A percentile compares a stretch with the other conserved stretches of the same genome.
Conservation (phyloP, 2,329 filamentous ascomycete species). For the Aspergillus brasiliensis region DNA sequence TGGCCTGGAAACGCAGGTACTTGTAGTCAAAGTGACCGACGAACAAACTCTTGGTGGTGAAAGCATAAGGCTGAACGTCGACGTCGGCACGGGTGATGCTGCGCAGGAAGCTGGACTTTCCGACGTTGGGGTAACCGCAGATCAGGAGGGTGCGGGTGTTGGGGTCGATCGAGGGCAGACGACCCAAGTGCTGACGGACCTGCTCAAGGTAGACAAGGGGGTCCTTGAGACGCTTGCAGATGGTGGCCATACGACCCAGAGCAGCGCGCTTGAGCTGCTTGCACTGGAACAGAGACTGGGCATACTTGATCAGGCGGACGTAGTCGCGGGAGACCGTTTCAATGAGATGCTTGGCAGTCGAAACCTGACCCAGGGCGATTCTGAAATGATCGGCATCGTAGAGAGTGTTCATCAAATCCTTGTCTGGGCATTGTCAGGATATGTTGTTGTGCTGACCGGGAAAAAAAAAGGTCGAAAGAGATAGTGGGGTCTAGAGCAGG, state of each 20-base stretch:
- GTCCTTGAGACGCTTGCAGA: constrained; percentile 92
- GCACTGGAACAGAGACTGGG: constrained; percentile 95
- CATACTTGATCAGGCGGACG: constrained; percentile 93
- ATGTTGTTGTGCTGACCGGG: neutral
- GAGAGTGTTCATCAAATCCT: constrained; percentile 91
- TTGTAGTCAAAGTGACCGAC: constrained; percentile 99
- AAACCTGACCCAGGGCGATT: constrained; percentile 93
- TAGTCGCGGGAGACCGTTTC: constrained; percentile 97
- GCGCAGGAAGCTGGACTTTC: constrained; percentile 94
- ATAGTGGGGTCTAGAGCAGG: neutral
- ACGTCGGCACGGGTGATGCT: constrained; percentile 93
- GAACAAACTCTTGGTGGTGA: constrained; percentile 96
- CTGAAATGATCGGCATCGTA: constrained; percentile 98
- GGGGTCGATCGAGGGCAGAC: constrained; percentile 96
- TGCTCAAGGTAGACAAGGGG: constrained; percentile 94
- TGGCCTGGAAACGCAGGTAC: constrained; percentile 85
- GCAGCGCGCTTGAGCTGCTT: constrained; percentile 97
- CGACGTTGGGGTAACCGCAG: constrained; percentile 95
- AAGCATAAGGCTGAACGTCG: constrained; percentile 95
- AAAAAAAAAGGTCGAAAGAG: constrained; percentile 25
- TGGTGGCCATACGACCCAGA: constrained; percentile 96
- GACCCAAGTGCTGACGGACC: constrained; percentile 92
- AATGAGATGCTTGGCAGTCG: constrained; percentile 92
- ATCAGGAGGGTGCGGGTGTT: constrained; percentile 96
- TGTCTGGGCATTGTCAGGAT: constrained; percentile 49